Conservation (phyloP, 768 basidiomycete species). For the Naganishia onofrii region DNA sequence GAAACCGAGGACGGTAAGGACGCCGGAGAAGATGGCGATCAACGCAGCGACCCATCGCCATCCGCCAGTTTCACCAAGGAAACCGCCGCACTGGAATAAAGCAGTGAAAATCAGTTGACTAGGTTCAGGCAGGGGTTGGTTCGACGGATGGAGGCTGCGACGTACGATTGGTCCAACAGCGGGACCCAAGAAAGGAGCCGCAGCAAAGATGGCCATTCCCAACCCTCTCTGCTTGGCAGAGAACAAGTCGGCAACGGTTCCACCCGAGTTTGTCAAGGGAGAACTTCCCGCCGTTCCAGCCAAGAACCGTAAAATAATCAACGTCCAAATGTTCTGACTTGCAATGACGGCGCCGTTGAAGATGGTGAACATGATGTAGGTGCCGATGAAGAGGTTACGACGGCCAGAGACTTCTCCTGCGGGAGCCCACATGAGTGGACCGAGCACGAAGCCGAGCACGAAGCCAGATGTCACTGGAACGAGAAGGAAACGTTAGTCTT, state of each 20-base stretch:
- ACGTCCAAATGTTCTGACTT: constrained; percentile 49
- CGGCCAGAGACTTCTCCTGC: constrained; percentile 53
- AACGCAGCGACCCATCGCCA: constrained; percentile 51
- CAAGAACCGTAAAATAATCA: constrained; percentile 54
- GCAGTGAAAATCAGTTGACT: no score
- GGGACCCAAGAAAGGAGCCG: constrained; percentile 46
- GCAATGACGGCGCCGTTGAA: constrained; percentile 51
- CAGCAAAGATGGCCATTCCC: constrained; percentile 49
- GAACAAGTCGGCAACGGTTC: constrained; percentile 47
- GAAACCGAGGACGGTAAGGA: constrained; percentile 41
- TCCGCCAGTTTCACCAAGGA: constrained; percentile 47
- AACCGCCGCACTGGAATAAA: constrained; percentile 48
- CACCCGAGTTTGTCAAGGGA: constrained; percentile 54
- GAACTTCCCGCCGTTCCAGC: constrained; percentile 52
- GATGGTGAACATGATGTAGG: constrained; percentile 50
- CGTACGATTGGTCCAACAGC: constrained; percentile 31
- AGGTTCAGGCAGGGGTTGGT: neutral
- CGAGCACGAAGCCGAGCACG: constrained; percentile 45
- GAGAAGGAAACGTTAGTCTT: neutral
- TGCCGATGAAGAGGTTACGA: constrained; percentile 51
- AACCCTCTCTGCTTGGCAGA: constrained; percentile 48
- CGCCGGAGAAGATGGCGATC: constrained; percentile 46
- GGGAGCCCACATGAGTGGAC: constrained; percentile 52
- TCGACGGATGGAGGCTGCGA: neutral
- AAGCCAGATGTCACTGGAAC: constrained; percentile 32